These are phyloP conservation scores for Ensete ventricosum DNA, from an alignment of 176 grass and related monocot species.

Conservation along the genomic window DNA sequence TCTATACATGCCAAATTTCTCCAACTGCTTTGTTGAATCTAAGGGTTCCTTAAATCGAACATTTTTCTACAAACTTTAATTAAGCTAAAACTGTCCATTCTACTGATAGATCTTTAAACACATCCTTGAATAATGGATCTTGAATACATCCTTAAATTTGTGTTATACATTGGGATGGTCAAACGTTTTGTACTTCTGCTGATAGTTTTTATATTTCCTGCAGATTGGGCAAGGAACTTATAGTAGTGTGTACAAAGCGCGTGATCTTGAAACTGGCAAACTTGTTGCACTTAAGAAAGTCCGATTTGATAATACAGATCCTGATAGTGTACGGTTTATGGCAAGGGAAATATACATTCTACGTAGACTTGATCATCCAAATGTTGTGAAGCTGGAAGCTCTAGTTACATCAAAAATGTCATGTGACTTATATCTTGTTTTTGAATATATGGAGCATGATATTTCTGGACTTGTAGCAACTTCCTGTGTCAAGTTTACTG, in stretches of 20 bases:
- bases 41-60: no score
- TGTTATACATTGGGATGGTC: not conserved
- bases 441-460: slow-evolving; percentile 99
- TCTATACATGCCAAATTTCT: no score
- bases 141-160: not conserved
- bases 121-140: not conserved
- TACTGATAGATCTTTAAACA: no score
- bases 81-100: no score
- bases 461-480: slow-evolving; percentile 79
- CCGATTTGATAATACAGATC: slow-evolving; percentile 82
- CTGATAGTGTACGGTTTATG: slow-evolving; percentile 97
- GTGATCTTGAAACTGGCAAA: slow-evolving; percentile 88
- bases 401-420: slow-evolving; percentile 89
- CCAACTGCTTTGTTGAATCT: no score
- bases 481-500: slow-evolving; percentile 80
- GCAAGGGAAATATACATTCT: slow-evolving; percentile 97
- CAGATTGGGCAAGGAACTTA: slow-evolving; percentile 99
- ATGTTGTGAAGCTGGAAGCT: slow-evolving; percentile 90
- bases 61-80: no score
- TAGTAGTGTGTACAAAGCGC: slow-evolving; percentile 89
- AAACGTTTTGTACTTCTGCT: not conserved
- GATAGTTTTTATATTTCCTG: slow-evolving; percentile 1
- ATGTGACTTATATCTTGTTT: slow-evolving; percentile 86
- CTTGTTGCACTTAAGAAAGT: slow-evolving; percentile 97
- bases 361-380: slow-evolving; percentile 87